These are phyloP conservation scores for Verticillium nubilum DNA, from an alignment of 2,329 filamentous ascomycete genomes.

Conservation along the genomic window DNA sequence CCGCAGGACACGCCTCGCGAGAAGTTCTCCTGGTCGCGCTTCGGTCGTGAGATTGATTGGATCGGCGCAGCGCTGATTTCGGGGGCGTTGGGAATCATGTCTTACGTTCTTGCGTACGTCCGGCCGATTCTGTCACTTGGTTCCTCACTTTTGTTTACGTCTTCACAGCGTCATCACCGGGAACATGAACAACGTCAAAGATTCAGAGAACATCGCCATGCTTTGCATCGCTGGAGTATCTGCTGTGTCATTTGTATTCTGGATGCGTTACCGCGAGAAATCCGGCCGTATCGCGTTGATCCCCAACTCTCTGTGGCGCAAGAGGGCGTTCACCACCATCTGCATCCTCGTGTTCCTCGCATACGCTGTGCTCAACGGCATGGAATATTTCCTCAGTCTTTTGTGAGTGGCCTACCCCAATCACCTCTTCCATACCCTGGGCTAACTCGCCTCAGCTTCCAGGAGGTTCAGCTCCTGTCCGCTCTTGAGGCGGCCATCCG, in stretches of 20 bases:
- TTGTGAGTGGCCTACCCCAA: conserved; percentile 22
- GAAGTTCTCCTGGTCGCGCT: conserved; percentile 7
- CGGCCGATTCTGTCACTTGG: neutral
- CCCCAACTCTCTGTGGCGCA: conserved; percentile 52
- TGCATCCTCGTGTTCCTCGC: conserved; percentile 40
- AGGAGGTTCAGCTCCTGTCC: conserved; percentile 34
- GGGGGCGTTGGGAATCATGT: conserved; percentile 5
- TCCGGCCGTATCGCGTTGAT: conserved; percentile 24
- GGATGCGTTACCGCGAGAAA: conserved; percentile 4
- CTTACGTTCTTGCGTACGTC: conserved; percentile 10
- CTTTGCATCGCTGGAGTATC: conserved; percentile 1
- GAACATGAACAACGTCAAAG: neutral
- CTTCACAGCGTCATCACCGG: conserved; percentile 3
- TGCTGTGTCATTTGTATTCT: neutral
- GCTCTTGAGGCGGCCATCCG: conserved; percentile 33
- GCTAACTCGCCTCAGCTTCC: conserved; percentile 25
- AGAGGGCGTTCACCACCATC: conserved; percentile 42
- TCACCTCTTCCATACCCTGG: neutral
- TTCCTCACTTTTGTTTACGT: conserved; percentile 14
- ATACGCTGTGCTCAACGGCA: conserved; percentile 34
- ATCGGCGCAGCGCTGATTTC: conserved; percentile 6
- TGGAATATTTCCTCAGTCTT: conserved; percentile 35
- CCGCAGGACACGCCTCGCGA: conserved; percentile 40
- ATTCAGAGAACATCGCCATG: conserved; percentile 6
- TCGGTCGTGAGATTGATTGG: conserved; percentile 10